A percentile compares a stretch with the other conserved stretches of the same genome.
These are phyloP conservation scores for slime mould (Dictyostelium discoideum) DNA, from an alignment of 78 protist species.

Conservation along the genomic window DNA sequence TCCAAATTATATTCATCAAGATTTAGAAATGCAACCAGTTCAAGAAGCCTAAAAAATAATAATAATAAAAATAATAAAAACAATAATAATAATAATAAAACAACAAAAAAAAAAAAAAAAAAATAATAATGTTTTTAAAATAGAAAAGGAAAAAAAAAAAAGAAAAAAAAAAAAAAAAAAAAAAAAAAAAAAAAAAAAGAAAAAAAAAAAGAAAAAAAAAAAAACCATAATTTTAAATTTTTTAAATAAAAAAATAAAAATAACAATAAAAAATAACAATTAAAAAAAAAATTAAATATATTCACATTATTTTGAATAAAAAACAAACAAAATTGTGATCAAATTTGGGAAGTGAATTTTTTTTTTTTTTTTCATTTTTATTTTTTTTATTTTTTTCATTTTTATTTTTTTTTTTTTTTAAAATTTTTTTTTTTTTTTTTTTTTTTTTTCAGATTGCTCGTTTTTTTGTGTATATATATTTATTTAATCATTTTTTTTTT, in stretches of 20 bases:
- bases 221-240: not conserved
- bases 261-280: not conserved
- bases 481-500: too few species aligned
- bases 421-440: not conserved
- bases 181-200: not conserved
- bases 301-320: not conserved
- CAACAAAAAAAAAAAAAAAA: not conserved
- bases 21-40: conserved; percentile 49
- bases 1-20: not conserved
- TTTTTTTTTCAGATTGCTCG: not conserved
- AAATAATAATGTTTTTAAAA: too few species aligned
- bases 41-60: conserved; percentile 30
- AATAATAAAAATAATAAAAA: too few species aligned
- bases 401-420: not conserved
- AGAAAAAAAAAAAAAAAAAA: not conserved
- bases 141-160: too few species aligned
- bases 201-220: not conserved
- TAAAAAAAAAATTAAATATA: not conserved
- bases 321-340: too few species aligned
- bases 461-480: not conserved
- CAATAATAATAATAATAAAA: not conserved
- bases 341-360: not conserved
- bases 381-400: not conserved
- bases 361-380: too few species aligned
- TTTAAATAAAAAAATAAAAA: not conserved